Percentiles rank a stretch among this genome's conserved stretches.
phyloP scores from a whole-genome alignment of 805 yeast genomes.

The Wickerhamiella australiensis region DNA sequence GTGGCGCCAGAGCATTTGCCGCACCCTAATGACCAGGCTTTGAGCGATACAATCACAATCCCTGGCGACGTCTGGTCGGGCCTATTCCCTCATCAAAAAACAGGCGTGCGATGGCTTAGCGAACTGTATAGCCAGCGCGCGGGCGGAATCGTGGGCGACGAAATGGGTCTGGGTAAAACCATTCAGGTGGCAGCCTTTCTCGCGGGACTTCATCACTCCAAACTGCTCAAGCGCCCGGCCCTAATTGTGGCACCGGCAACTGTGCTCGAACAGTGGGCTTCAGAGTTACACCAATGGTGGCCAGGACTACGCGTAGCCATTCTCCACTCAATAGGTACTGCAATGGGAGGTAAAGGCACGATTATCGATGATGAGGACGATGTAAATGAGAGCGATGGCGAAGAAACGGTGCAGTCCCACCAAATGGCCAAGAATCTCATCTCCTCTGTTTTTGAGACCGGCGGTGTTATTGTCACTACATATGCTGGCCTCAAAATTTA shows the following conservation, averaged over 20 bases:
- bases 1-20: constrained; percentile 33
- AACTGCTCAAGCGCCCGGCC: constrained; percentile 61
- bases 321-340: constrained; percentile 84
- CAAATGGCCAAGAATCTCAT: constrained; percentile 39
- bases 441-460: constrained; percentile 47
- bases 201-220: constrained; percentile 81
- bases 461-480: constrained; percentile 82
- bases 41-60: constrained; percentile 39
- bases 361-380: constrained; percentile 20
- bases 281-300: constrained; percentile 96
- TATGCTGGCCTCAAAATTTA: constrained; percentile 75
- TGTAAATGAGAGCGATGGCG: constrained; percentile 43
- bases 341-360: constrained; percentile 37
- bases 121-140: constrained; percentile 79
- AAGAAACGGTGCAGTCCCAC: constrained; percentile 22
- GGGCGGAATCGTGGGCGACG: constrained; percentile 96
- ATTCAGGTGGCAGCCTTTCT: constrained; percentile 83
- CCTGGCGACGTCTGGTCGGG: constrained; percentile 89
- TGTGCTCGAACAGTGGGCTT: constrained; percentile 93
- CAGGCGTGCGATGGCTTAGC: constrained; percentile 96
- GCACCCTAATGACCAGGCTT: constrained; percentile 40
- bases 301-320: constrained; percentile 81
- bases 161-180: constrained; percentile 96
- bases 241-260: constrained; percentile 93
- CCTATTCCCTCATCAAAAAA: constrained; percentile 84